These are phyloP conservation scores for Coemansia sp. DNA, from an alignment of 192 early-diverging fungal species.

Conservation along the genomic window DNA sequence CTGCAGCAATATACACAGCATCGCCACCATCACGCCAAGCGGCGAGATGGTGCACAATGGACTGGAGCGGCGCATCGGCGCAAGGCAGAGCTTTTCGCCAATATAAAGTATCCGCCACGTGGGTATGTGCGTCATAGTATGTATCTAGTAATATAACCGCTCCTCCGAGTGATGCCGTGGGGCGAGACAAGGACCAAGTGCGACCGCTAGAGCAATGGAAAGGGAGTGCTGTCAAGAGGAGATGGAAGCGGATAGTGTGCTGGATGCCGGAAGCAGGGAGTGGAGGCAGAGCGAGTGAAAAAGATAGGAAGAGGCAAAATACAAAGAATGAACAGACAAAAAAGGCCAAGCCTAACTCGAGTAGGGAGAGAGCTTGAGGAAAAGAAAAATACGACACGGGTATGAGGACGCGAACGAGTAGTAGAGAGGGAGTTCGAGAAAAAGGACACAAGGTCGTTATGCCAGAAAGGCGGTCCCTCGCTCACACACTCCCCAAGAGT, in stretches of 20 bases:
- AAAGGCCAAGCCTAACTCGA: no score
- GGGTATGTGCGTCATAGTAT: no score
- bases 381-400: conserved; percentile 1
- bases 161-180: background rate
- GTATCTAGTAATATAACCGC: no score
- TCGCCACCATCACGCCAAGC: conserved; percentile 3
- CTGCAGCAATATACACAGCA: conserved; percentile 20
- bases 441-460: background rate
- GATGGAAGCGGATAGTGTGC: background rate
- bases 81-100: no score
- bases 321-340: conserved; percentile 1
- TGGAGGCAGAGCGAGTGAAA: background rate
- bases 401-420: background rate
- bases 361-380: background rate
- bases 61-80: conserved; percentile 9
- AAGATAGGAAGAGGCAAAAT: background rate
- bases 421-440: background rate
- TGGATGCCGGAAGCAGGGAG: background rate
- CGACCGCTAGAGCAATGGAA: background rate
- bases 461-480: background rate
- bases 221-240: background rate
- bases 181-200: no score
- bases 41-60: conserved; percentile 5
- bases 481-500: background rate
- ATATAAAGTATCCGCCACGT: no score